Conservation (phyloP, 208 protist genomes). For the Leptomonas seymouri region DNA sequence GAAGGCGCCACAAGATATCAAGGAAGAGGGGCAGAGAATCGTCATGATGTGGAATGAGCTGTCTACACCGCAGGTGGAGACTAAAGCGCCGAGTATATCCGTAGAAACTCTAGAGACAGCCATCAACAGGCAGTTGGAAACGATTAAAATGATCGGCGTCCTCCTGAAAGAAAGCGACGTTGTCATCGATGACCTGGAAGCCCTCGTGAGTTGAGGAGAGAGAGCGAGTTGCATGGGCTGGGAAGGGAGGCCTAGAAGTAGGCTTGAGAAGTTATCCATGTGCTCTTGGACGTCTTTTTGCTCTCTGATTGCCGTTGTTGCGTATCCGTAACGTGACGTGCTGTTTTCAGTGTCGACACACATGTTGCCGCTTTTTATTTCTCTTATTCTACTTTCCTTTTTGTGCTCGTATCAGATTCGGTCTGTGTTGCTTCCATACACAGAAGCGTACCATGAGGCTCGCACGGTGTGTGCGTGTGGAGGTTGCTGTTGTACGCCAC, state of each 20-base stretch:
- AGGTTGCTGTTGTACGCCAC: no score
- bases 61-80: conserved; percentile 38
- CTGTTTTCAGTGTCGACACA: neutral
- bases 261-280: no score
- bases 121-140: conserved; percentile 79
- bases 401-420: no score
- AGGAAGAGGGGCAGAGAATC: conserved; percentile 59
- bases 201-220: conserved; percentile 37
- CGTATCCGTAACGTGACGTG: no score
- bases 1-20: conserved; percentile 32
- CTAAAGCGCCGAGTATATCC: conserved; percentile 57
- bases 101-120: conserved; percentile 74
- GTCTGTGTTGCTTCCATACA: no score
- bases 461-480: no score
- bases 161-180: conserved; percentile 68
- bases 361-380: neutral
- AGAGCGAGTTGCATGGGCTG: neutral
- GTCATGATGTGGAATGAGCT: conserved; percentile 84
- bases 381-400: neutral
- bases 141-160: conserved; percentile 54
- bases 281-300: conserved; percentile 11
- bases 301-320: conserved; percentile 8
- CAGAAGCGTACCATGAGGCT: no score
- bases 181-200: conserved; percentile 63
- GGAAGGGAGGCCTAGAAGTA: no score